These are phyloP conservation scores for Apiotrichum porosum DNA, from an alignment of 1,284 basidiomycete genomes.

Conservation along the genomic window DNA sequence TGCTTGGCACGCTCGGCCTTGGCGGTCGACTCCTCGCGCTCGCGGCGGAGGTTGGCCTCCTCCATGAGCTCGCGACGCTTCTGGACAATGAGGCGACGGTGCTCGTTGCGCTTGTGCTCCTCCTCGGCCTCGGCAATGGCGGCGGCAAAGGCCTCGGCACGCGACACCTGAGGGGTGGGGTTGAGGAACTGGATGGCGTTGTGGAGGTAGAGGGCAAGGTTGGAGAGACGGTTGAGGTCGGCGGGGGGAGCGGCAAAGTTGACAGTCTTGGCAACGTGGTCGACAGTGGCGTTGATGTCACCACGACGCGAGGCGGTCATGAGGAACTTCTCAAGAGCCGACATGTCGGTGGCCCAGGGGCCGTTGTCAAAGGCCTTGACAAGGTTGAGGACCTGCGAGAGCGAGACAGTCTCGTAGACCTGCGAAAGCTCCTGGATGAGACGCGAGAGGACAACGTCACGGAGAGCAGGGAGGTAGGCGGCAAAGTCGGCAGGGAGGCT, in stretches of 20 bases:
- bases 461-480: constrained; percentile 83
- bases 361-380: constrained; percentile 64
- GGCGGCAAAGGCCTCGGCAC: constrained; percentile 46
- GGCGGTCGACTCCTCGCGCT: constrained; percentile 83
- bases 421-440: constrained; percentile 92
- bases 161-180: constrained; percentile 43
- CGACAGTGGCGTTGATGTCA: constrained; percentile 81
- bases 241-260: constrained; percentile 56
- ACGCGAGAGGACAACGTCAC: constrained; percentile 86
- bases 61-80: constrained; percentile 81
- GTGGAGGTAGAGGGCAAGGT: constrained; percentile 68
- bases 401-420: constrained; percentile 86
- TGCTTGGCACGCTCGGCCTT: constrained; percentile 66
- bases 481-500: constrained; percentile 61
- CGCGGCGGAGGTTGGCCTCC: constrained; percentile 78
- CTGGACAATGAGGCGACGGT: constrained; percentile 76
- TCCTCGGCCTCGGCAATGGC: constrained; percentile 53
- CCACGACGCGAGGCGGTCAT: constrained; percentile 87
- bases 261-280: constrained; percentile 83
- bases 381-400: constrained; percentile 69
- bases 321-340: constrained; percentile 83
- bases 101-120: constrained; percentile 67
- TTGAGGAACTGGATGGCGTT: constrained; percentile 58
- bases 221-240: constrained; percentile 58
- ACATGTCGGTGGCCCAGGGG: constrained; percentile 57